These are phyloP conservation scores for Kwoniella sp. DNA, from an alignment of 768 basidiomycete species.

Conservation along the genomic window DNA sequence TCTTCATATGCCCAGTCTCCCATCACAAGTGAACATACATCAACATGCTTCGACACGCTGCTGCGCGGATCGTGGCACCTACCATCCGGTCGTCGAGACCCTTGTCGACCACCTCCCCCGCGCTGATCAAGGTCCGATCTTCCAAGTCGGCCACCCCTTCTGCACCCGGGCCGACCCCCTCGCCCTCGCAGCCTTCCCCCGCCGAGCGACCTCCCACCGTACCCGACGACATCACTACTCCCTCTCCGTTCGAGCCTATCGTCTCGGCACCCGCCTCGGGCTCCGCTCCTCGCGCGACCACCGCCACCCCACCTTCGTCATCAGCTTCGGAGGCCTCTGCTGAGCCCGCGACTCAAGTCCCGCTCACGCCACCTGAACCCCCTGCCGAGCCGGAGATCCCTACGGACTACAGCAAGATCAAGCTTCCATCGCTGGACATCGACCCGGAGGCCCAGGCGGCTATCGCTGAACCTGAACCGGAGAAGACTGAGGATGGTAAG, in stretches of 20 bases:
- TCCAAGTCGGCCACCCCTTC: constrained; percentile 1
- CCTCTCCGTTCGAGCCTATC: constrained; percentile 26
- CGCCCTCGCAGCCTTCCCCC: constrained; percentile 24
- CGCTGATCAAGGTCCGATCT: constrained; percentile 27
- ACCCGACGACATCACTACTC: constrained; percentile 19
- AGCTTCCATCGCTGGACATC: constrained; percentile 49
- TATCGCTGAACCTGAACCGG: constrained; percentile 21
- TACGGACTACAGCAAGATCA: constrained; percentile 30
- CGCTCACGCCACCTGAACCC: constrained; percentile 5
- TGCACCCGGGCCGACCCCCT: not conserved
- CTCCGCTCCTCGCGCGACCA: not conserved
- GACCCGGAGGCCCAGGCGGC: constrained; percentile 36
- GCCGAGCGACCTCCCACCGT: constrained; percentile 41
- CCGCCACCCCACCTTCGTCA: constrained; percentile 2
- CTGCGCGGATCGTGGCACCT: constrained; percentile 2
- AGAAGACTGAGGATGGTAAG: constrained; percentile 9
- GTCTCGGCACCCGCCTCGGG: constrained; percentile 14
- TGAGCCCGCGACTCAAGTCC: not conserved
- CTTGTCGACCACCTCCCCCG: constrained; percentile 12
- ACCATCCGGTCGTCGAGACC: constrained; percentile 14
- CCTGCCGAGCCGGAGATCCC: constrained; percentile 1
- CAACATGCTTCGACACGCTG: constrained; percentile 21
- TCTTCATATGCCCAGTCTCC: not conserved
- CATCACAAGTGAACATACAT: not conserved
- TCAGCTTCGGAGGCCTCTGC: constrained; percentile 3